A percentile compares a stretch with the other conserved stretches of the same genome.
phyloP scores from a whole-genome alignment of 106 monocot species.

The Ottelia alismoides region DNA sequence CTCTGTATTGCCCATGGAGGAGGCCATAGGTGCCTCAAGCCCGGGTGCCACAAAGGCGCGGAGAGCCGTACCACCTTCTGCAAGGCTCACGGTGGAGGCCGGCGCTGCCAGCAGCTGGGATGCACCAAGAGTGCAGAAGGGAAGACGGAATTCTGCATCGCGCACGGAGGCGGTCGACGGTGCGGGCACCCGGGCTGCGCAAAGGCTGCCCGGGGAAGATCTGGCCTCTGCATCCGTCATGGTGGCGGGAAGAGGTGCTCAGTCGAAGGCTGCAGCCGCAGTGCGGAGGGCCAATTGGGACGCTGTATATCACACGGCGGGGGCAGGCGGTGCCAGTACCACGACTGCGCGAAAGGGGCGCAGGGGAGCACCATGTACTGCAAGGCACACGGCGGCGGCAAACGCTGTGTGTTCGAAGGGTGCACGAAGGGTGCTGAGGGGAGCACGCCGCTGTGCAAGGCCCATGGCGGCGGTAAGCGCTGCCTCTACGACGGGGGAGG shows the following conservation, averaged over 20 bases:
- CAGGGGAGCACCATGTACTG: slow-evolving; percentile 79
- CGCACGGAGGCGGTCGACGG: slow-evolving; percentile 63
- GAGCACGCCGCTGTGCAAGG: slow-evolving; percentile 65
- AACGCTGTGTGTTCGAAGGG: slow-evolving; percentile 66
- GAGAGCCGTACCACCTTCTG: slow-evolving; percentile 67
- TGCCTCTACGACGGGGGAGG: slow-evolving; percentile 63
- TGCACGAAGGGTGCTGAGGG: slow-evolving; percentile 79
- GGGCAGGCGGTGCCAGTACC: slow-evolving; percentile 52
- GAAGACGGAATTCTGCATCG: slow-evolving; percentile 69
- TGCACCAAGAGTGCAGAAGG: slow-evolving; percentile 84
- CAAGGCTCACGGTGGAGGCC: slow-evolving; percentile 69
- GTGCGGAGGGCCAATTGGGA: slow-evolving; percentile 67
- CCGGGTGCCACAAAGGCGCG: slow-evolving; percentile 72
- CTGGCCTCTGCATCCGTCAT: slow-evolving; percentile 68
- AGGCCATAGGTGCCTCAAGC: slow-evolving; percentile 70
- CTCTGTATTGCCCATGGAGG: slow-evolving; percentile 86
- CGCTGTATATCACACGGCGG: slow-evolving; percentile 88
- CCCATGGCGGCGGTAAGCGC: slow-evolving; percentile 75
- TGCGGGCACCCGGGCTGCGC: slow-evolving; percentile 42
- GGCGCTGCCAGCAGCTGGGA: slow-evolving; percentile 53
- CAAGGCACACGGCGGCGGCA: slow-evolving; percentile 80
- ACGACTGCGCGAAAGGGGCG: slow-evolving; percentile 45
- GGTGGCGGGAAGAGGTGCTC: slow-evolving; percentile 69
- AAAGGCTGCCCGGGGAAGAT: slow-evolving; percentile 55
- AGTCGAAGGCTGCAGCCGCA: slow-evolving; percentile 37